A percentile compares a stretch with the other conserved stretches of the same genome.
These are phyloP conservation scores for Dittrichia graveolens DNA, from an alignment of 129 eudicot species.

Conservation along the genomic window DNA sequence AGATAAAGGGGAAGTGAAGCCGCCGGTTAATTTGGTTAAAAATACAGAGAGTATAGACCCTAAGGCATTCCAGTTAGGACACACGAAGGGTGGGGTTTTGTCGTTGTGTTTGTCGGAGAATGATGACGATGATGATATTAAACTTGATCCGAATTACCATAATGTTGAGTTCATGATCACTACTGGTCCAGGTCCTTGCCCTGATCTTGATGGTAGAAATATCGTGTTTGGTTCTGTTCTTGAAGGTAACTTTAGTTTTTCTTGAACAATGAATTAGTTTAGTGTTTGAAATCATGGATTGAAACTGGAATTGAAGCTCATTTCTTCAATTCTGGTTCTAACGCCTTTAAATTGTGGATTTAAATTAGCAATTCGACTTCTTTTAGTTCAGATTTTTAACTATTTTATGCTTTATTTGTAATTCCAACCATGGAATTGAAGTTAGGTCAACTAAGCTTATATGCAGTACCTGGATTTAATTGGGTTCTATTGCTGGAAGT, in stretches of 20 bases:
- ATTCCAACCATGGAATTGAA: neutral
- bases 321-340: neutral
- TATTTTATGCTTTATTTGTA: neutral
- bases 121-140: constrained; percentile 85
- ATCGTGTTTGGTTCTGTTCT: constrained; percentile 92
- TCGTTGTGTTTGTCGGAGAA: constrained; percentile 85
- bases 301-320: neutral
- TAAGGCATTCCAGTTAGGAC: constrained; percentile 64
- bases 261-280: neutral
- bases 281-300: neutral
- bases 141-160: constrained; percentile 63
- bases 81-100: constrained; percentile 64
- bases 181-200: constrained; percentile 97
- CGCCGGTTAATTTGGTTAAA: constrained; percentile 54
- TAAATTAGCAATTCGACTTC: neutral
- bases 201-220: constrained; percentile 80
- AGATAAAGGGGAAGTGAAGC: constrained; percentile 76
- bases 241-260: constrained; percentile 58
- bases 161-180: constrained; percentile 98
- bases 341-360: neutral
- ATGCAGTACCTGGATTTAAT: neutral
- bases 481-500: neutral
- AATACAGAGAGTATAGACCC: constrained; percentile 71
- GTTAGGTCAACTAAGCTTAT: neutral
- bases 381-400: neutral